Base-by-base conservation (phyloP, 2,329 filamentous ascomycete species). In the Aspergillus terreus region DNA sequence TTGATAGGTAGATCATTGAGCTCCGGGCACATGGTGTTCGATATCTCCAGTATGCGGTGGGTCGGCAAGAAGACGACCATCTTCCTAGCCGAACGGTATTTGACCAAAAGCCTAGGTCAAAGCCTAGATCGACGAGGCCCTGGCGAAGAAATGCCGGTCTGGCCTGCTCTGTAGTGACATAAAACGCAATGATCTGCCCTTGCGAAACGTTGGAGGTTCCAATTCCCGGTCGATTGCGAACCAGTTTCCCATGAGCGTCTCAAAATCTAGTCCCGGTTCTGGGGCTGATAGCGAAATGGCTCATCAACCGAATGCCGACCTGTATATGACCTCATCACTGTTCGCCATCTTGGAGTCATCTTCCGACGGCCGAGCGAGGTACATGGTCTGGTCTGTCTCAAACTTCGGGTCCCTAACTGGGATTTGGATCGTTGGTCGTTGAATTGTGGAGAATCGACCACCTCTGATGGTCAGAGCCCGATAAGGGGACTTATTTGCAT, bases 211-310 rank as follows among this genome's bases (percentile, higher is more conserved):
- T 33, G 23, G 21, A 40, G 35, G n/a, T 49, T 27, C 21, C 19
- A 36, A 9, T 5, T 10, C 15, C 30, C 19, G 30, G 47, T 21
- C 27, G 25, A 42, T 7, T 6, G 14, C 21, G 40, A 38, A 27
- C 21, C 21, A 15, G 17, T 12, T 32, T n/a, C 17, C 27, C 6
- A 30, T 30, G 27, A 11, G 6, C 27, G 27, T 17, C 35, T 38
- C 35, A 17, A 38, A 38, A 38, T 15, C 1, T 4, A 38, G 35
- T 7, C 33, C n/a, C 33, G 33, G 33, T 35, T 5, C 11, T 3
- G 12, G 19, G 11, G 47, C n/a, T 14, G n/a, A 44, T 44, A 40
- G 44, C 36, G 41, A 38, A 44, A 44, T 49, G 30, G 47, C 47
- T 44, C 47, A 44, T 42, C 47, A 49, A 38, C 14, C 40, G 17